These are phyloP conservation scores for Oryza coarctata DNA, from an alignment of 176 grass and related monocot genomes.

Conservation along the genomic window DNA sequence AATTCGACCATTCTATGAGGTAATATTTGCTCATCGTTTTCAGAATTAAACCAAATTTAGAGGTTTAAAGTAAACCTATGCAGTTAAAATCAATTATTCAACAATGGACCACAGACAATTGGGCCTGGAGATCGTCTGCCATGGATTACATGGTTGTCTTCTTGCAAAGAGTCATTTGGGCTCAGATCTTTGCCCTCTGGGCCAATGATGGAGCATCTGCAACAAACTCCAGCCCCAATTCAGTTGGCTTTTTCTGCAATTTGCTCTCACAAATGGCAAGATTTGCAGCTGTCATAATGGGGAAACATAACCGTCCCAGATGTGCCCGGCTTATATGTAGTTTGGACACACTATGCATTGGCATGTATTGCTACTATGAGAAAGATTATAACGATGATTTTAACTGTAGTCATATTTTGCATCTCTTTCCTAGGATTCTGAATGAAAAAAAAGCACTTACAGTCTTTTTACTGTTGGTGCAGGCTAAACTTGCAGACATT, in stretches of 20 bases:
- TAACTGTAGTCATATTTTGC: neutral
- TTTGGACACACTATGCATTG: slow-evolving; percentile 31
- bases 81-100: slow-evolving; percentile 20
- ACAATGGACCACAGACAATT: slow-evolving; percentile 44
- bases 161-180: slow-evolving; percentile 32
- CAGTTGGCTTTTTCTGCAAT: slow-evolving; percentile 46
- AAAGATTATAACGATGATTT: neutral
- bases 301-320: slow-evolving; percentile 38
- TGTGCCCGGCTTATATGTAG: slow-evolving; percentile 41
- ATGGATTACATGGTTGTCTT: slow-evolving; percentile 42
- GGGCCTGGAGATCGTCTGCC: slow-evolving; percentile 26
- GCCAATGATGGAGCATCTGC: slow-evolving; percentile 43
- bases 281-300: slow-evolving; percentile 36
- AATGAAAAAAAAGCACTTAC: neutral
- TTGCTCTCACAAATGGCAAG: slow-evolving; percentile 40
- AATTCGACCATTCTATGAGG: neutral
- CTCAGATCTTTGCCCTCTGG: slow-evolving; percentile 36
- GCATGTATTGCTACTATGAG: slow-evolving; percentile 11
- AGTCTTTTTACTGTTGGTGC: slow-evolving; percentile 16
- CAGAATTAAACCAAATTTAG: neutral
- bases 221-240: slow-evolving; percentile 48
- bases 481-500: slow-evolving; percentile 78
- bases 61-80: neutral
- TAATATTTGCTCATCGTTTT: neutral
- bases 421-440: slow-evolving; percentile 3